phyloP scores from a whole-genome alignment of 768 basidiomycete genomes.

The Mrakia blollopis region DNA sequence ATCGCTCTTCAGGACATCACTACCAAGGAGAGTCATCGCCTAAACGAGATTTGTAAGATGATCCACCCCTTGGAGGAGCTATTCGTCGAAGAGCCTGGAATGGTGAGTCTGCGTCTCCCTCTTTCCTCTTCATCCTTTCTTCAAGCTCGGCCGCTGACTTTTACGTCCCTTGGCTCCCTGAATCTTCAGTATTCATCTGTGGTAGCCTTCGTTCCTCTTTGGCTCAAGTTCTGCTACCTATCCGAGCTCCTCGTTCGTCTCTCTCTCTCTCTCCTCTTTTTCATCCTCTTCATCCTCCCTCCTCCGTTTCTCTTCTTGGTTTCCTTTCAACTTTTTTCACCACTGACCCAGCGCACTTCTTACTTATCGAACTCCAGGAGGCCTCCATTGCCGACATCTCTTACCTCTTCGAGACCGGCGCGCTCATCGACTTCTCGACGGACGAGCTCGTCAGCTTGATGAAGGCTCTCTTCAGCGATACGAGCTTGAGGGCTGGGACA shows the following conservation, averaged over 20 bases:
- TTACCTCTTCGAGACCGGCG: constrained; percentile 85
- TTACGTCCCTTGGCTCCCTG: background rate
- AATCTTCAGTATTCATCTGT: constrained; percentile 62
- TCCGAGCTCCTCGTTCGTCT: constrained; percentile 77
- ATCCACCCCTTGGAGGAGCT: constrained; percentile 72
- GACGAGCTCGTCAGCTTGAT: constrained; percentile 78
- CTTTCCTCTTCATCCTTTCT: background rate
- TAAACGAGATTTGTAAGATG: constrained; percentile 76
- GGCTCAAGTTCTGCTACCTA: constrained; percentile 92
- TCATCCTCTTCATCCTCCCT: background rate
- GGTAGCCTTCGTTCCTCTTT: constrained; percentile 79
- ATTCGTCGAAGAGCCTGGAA: constrained; percentile 62
- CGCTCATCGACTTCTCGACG: constrained; percentile 80
- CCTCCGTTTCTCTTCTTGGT: constrained; percentile 1
- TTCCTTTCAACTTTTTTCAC: background rate
- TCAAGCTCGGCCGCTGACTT: background rate
- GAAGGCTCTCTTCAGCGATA: constrained; percentile 81
- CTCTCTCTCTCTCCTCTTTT: background rate
- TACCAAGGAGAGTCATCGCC: constrained; percentile 72
- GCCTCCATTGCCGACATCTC: constrained; percentile 87
- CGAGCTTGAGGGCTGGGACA: constrained; percentile 68
- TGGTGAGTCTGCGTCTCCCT: constrained; percentile 48
- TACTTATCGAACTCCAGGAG: constrained; percentile 54
- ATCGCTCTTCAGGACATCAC: constrained; percentile 78
- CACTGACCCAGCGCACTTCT: constrained; percentile 15